Evolutionary conservation across 2,329 filamentous ascomycete genomes (phyloP).

Genomic region (Cercospora sesami): DNA sequence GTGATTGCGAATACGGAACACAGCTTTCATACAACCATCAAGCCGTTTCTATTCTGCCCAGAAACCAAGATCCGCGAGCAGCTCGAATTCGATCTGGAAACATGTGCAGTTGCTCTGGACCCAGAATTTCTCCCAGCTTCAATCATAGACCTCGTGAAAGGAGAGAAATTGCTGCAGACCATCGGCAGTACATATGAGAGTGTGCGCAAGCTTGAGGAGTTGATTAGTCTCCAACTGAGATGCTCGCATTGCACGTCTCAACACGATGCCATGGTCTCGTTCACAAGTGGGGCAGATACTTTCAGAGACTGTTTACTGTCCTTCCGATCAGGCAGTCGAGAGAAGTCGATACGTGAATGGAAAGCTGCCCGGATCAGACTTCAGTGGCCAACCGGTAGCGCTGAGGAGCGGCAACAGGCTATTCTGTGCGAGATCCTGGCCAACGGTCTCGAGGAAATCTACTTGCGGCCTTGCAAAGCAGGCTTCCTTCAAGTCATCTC

Average conservation of each 20-base stretch:
- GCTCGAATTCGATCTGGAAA: neutral
- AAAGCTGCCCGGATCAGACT: neutral
- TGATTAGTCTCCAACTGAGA: neutral
- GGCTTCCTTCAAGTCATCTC: neutral
- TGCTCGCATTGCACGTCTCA: neutral
- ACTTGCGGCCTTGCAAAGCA: neutral
- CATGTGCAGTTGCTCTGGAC: neutral
- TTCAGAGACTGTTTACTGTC: neutral
- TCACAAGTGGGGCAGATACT: neutral
- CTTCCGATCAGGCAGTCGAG: neutral
- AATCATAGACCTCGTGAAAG: neutral
- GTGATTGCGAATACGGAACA: neutral
- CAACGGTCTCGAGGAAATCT: neutral
- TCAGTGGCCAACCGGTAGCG: neutral
- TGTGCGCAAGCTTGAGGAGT: neutral
- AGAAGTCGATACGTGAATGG: neutral
- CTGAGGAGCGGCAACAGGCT: neutral
- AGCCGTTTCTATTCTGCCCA: neutral
- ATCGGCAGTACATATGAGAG: neutral
- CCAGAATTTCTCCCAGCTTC: neutral
- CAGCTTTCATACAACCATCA: neutral
- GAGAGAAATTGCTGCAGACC: neutral
- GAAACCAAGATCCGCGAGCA: neutral
- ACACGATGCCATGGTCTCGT: neutral
- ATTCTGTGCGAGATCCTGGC: neutral